Percentiles rank a stretch among this genome's conserved stretches.
These are phyloP conservation scores for Evansstolkia leycettana DNA, from an alignment of 495 filamentous ascomycete species.

Conservation along the genomic window DNA sequence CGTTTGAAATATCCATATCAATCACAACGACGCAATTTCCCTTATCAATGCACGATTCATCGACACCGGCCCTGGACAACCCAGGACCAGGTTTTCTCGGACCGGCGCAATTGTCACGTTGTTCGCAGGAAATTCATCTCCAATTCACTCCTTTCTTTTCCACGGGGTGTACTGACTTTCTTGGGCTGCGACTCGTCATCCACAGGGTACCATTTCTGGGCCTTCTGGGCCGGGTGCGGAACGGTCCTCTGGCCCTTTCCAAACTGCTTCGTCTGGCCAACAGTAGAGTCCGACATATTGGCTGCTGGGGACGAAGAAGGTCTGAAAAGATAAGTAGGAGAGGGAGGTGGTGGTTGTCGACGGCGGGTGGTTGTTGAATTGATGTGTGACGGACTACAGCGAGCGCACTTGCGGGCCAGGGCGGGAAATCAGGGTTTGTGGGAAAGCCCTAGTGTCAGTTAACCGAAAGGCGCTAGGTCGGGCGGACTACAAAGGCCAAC, in stretches of 20 bases:
- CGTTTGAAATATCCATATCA: too few species aligned
- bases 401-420: constrained; percentile 17
- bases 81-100: constrained; percentile 4
- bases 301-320: constrained; percentile 33
- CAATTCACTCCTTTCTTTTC: constrained; percentile 9
- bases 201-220: constrained; percentile 98
- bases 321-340: constrained; percentile 23
- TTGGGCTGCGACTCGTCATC: constrained; percentile 83
- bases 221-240: constrained; percentile 74
- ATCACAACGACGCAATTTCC: constrained; percentile 10
- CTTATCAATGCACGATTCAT: constrained; percentile 10
- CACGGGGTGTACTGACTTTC: constrained; percentile 58
- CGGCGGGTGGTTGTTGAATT: constrained; percentile 36
- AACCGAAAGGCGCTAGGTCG: constrained; percentile 23
- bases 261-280: constrained; percentile 79
- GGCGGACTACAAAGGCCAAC: constrained; percentile 8
- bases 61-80: constrained; percentile 5
- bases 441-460: constrained; percentile 25
- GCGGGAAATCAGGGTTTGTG: constrained; percentile 25
- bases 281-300: constrained; percentile 52
- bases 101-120: constrained; percentile 24
- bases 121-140: constrained; percentile 16
- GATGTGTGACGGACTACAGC: constrained; percentile 18
- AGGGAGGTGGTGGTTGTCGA: constrained; percentile 28
- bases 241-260: constrained; percentile 91